Base-by-base conservation (phyloP, 2,329 filamentous ascomycete species). In the Ambrosiella xylebori region DNA sequence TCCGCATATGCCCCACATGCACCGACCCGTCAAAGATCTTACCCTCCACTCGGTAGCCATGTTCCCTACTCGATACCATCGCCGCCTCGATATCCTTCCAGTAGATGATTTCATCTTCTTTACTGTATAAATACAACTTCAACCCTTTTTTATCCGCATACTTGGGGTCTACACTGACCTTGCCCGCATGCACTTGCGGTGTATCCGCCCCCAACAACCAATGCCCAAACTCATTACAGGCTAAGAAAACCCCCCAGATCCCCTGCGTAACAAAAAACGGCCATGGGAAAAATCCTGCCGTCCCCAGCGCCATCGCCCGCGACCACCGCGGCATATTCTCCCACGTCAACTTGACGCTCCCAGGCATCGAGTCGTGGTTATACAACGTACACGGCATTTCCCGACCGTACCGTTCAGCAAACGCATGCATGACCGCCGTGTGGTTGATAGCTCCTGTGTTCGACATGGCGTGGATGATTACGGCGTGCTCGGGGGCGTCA, bases 1-100 rank as follows among this genome's bases (percentile, higher is more conserved):
- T 68, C 15, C 76, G 70, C 69, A 84, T 76, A 64, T 84, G 80
- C 1, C 77, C 79, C 15, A 82, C 81, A 66, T 85, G 81, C 1
- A 73, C 69, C 54, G 76, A 80, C 3, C 74, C 76, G 54, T 79
- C 72, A 61, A 85, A 85, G 37, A 75, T 64, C 59, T 78, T 75
- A 17, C 71, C 68, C 1, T 72, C 68, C 1, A 76, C 73, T 19
- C 65, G 64, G 62, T 76, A 82, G 0, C 80, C 81, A 57, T 70
- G 69, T 11, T 65, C 63, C 60, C 65, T 69, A 1, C 78, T 74
- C 40, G 72, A 66, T 1, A 73, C 72, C 0, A 73, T 76, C 63
- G 82, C 76, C 12, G 68, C 69, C 62, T 80, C 76, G 0, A 82
- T 74, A 61, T 82, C 79, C 59, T 75, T 64, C 65, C 72, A 77